Evolutionary conservation across 2,329 filamentous ascomycete species (phyloP).

Genomic region (Diaporthe citrichinensis): DNA sequence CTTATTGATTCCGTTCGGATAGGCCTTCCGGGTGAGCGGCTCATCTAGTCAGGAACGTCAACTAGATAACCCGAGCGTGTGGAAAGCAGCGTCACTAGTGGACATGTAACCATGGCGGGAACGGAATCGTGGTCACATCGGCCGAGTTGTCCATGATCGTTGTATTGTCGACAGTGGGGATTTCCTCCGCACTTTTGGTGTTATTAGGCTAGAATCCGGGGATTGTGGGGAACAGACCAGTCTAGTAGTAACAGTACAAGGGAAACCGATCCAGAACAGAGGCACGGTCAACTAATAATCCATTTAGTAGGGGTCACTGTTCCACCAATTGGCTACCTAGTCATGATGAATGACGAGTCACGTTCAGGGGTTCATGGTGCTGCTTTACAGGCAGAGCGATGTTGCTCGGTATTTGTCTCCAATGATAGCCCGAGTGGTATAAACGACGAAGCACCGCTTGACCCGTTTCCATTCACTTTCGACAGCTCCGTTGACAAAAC

Average conservation of each 20-base stretch:
- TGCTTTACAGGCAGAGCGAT: not conserved
- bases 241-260: not conserved
- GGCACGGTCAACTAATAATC: not conserved
- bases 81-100: conserved; percentile 10
- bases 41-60: not conserved
- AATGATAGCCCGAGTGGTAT: conserved; percentile 34
- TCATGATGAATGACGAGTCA: conserved; percentile 5
- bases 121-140: conserved; percentile 28
- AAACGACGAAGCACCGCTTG: not conserved
- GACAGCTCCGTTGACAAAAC: not conserved
- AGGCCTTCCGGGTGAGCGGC: conserved; percentile 1
- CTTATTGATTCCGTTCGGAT: conserved; percentile 5
- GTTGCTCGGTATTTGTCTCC: conserved; percentile 29
- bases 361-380: not conserved
- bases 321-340: conserved; percentile 38
- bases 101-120: not conserved
- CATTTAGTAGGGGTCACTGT: conserved; percentile 2
- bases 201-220: not conserved
- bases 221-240: conserved; percentile 20
- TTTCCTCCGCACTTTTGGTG: conserved; percentile 17
- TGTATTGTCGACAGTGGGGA: conserved; percentile 4
- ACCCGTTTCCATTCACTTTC: not conserved
- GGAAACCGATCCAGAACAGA: not conserved
- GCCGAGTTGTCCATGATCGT: not conserved
- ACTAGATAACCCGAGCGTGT: conserved; percentile 37